These are phyloP conservation scores for Symbiodinium natans DNA, from an alignment of 73 alveolate species.

Conservation along the genomic window DNA sequence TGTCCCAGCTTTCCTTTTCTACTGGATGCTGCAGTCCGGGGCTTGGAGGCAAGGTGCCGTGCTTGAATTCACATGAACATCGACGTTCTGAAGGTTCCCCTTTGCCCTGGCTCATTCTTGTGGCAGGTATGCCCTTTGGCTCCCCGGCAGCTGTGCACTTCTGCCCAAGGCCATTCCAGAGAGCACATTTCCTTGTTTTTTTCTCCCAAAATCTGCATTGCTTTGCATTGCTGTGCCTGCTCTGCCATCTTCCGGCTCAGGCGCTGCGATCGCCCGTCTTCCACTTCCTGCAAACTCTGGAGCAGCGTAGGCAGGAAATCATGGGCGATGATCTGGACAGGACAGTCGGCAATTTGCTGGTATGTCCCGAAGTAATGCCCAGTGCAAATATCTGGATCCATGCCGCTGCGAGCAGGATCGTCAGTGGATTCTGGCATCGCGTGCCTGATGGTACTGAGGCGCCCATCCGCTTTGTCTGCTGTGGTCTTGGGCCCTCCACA, in stretches of 20 bases:
- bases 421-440: constrained; percentile 53
- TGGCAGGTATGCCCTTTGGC: constrained; percentile 41
- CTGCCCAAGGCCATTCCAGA: constrained; percentile 19
- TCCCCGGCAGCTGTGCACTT: constrained; percentile 14
- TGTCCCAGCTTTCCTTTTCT: not conserved
- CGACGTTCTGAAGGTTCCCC: not conserved
- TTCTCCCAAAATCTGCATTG: too few relatives aligned
- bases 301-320: not conserved
- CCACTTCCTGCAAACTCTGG: not conserved
- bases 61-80: not conserved
- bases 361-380: not conserved
- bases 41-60: not conserved
- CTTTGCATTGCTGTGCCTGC: too few relatives aligned
- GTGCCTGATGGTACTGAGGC: constrained; percentile 75
- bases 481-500: too few relatives aligned
- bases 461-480: too few relatives aligned
- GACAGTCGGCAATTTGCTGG: too few relatives aligned
- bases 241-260: not conserved
- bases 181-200: too few relatives aligned
- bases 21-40: not conserved
- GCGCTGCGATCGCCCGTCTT: not conserved
- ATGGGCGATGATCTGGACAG: constrained; percentile 55
- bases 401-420: not conserved
- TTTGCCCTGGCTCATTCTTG: too few relatives aligned
- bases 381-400: not conserved